Base-by-base conservation (phyloP, 805 yeast species). In the Suhomyces xylopsoci region DNA sequence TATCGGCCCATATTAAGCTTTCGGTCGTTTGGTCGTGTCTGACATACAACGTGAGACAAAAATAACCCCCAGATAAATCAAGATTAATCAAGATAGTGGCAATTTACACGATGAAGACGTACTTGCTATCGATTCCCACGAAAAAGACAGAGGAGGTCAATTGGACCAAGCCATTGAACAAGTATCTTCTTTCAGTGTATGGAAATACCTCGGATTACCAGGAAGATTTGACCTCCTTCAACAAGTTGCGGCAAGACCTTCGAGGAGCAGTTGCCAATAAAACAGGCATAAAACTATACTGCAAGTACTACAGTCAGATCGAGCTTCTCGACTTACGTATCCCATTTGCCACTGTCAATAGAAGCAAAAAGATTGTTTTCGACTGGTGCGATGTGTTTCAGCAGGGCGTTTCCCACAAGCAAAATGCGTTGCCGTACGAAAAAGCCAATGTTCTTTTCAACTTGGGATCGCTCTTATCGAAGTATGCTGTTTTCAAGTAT, bases 381-480 rank as follows among this genome's bases (percentile, higher is more conserved):
- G 77, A 82, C 0, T 93, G 98, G 98, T 70, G 71, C 58, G 96
- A 92, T 64, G 86, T 94, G 5, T 88, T 84, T 62, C 71, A 72
- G 7, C 61, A 67, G 6, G 58, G 73, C 0, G 69, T 74, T 1
- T 69, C 77, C 12, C 79, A 79, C 54, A 75, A 87, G n/a, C 97
- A 92, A 64, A 81, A 81, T 61, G 86, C 97, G 0, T 62, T 89
- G 44, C 90, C 97, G 0, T 91, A 89, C 64, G 99, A 93, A 63
- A 93, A 93, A 70, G 97, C 97, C 0, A 81, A 88, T 24, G 73
- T 87, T 2, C 74, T 94, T 50, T 93, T 85, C 77, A 92, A 92
- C 62, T 69, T 92, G 49, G 97, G 84, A 1, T 78, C 89, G 0
- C 61, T 84, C 2, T 69, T 85, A 53, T 79, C 87, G 2, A 74